Evolutionary conservation across 2,329 filamentous ascomycete genomes (phyloP).

Genomic region (Didymella lethalis): DNA sequence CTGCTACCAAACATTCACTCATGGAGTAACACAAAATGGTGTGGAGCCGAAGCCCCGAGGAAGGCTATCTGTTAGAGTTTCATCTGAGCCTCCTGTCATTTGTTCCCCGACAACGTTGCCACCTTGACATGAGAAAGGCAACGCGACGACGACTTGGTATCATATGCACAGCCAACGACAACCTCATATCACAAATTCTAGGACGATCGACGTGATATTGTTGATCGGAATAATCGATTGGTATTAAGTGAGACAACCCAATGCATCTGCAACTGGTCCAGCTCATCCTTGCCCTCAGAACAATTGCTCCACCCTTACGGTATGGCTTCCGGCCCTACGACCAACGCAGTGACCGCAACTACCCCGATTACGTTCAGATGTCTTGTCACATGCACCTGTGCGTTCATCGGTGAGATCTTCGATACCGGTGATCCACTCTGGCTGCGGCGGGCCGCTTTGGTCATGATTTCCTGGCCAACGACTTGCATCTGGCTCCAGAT

Average conservation of each 20-base stretch:
- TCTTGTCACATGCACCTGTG: slow-evolving; percentile 7
- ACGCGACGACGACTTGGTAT: not conserved
- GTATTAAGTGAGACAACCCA: not conserved
- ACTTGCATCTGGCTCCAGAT: slow-evolving; percentile 62
- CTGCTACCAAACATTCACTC: not conserved
- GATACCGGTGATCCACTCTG: slow-evolving; percentile 38
- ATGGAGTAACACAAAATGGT: not conserved
- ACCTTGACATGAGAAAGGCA: not conserved
- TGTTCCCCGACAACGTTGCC: not conserved
- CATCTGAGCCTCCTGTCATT: not conserved
- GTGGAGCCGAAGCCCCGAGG: not conserved
- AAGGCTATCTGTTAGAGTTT: not conserved
- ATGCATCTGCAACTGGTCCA: not conserved
- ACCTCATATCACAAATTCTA: not conserved
- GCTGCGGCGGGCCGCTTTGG: slow-evolving; percentile 20
- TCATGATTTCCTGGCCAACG: slow-evolving; percentile 18
- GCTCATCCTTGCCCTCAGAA: slow-evolving; percentile 23
- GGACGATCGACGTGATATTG: not conserved
- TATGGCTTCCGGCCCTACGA: slow-evolving; percentile 17
- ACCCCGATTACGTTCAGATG: slow-evolving; percentile 12
- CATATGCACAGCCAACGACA: not conserved
- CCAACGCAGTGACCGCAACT: slow-evolving; percentile 31
- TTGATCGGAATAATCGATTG: not conserved
- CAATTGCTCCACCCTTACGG: slow-evolving; percentile 27
- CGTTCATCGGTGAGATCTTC: slow-evolving; percentile 35